phyloP scores from a whole-genome alignment of 164 flowering plant species.

The Protea cynaroides region DNA sequence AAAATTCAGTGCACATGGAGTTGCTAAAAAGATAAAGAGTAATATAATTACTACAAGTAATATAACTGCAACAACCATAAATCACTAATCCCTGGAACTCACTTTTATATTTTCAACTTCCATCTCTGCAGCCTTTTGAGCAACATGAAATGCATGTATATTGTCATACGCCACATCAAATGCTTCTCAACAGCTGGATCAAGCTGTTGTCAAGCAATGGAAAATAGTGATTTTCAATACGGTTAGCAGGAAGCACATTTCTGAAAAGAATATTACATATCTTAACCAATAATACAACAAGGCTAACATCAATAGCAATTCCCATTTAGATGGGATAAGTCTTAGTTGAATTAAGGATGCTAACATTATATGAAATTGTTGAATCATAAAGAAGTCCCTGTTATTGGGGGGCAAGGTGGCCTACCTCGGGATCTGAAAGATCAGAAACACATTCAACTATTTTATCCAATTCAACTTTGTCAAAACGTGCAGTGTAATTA shows the following conservation, averaged over 20 bases:
- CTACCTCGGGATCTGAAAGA: slow-evolving; percentile 83
- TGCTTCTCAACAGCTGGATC: slow-evolving; percentile 65
- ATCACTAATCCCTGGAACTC: slow-evolving; percentile 17
- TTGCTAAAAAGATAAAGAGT: background rate
- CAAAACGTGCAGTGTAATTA: slow-evolving; percentile 82
- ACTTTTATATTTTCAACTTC: slow-evolving; percentile 87
- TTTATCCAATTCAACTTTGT: slow-evolving; percentile 63
- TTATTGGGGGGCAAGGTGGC: background rate
- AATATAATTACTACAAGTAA: background rate
- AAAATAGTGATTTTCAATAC: background rate
- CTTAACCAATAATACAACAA: too few species aligned
- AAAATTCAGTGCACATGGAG: slow-evolving; percentile 8
- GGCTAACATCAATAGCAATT: too few species aligned
- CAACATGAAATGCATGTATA: slow-evolving; percentile 88
- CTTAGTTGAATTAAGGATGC: too few species aligned
- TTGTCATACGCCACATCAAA: slow-evolving; percentile 95
- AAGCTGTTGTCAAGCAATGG: slow-evolving; percentile 42
- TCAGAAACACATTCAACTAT: slow-evolving; percentile 61
- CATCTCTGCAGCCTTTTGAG: slow-evolving; percentile 70
- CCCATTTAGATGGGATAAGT: too few species aligned
- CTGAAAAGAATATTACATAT: too few species aligned
- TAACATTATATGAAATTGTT: background rate
- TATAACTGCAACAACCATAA: too few species aligned
- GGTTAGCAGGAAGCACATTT: background rate
- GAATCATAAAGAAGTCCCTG: background rate